These are phyloP conservation scores for Puccinia polysora DNA, from an alignment of 1,284 basidiomycete species.

Conservation along the genomic window DNA sequence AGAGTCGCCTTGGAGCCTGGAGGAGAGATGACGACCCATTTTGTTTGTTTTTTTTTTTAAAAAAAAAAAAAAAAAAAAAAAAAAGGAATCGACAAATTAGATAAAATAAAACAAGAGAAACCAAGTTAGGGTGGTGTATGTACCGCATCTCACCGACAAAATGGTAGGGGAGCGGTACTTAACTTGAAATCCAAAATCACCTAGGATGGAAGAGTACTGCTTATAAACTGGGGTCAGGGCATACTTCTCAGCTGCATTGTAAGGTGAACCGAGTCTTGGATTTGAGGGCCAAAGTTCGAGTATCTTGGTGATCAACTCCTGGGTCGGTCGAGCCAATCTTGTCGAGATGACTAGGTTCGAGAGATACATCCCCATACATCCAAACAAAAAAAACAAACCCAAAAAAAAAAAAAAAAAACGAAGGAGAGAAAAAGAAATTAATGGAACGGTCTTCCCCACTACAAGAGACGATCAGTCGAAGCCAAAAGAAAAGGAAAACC, in stretches of 20 bases:
- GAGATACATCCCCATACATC: too few relatives aligned
- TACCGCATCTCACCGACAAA: not conserved
- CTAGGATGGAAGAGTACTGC: constrained; percentile 37
- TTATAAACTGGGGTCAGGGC: constrained; percentile 34
- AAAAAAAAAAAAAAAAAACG: not conserved
- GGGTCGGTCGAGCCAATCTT: constrained; percentile 4
- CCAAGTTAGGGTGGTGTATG: too few relatives aligned
- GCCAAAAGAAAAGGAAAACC: too few relatives aligned
- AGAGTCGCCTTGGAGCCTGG: constrained; percentile 12
- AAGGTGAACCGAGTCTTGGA: constrained; percentile 36
- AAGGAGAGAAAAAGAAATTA: not conserved
- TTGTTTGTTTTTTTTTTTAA: not conserved
- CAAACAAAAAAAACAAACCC: not conserved
- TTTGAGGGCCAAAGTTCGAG: constrained; percentile 21
- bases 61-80: not conserved
- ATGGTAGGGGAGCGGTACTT: not conserved
- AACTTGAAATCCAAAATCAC: constrained; percentile 39
- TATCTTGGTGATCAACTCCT: not conserved
- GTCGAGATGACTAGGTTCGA: constrained; percentile 22
- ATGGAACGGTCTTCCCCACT: too few relatives aligned
- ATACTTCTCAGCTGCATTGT: constrained; percentile 16
- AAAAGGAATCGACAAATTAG: too few relatives aligned
- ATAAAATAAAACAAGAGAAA: too few relatives aligned
- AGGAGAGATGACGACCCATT: too few relatives aligned
- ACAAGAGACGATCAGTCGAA: too few relatives aligned